Base-by-base conservation (phyloP, 495 filamentous ascomycete genomes). In the Apodospora peruviana region DNA sequence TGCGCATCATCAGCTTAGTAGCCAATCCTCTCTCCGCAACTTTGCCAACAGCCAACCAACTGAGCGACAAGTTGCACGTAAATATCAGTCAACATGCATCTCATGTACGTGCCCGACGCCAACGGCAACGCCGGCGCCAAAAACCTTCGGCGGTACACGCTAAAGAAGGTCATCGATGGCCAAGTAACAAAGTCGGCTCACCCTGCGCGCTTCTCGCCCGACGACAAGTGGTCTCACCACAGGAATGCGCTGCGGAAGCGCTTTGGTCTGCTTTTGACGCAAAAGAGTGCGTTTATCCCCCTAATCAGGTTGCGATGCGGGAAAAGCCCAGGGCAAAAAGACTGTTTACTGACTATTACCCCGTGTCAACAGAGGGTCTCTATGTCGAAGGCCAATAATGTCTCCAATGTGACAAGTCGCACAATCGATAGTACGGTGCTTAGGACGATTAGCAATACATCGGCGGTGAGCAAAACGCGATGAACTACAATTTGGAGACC, bases 201-300 rank as follows among this genome's bases (percentile, higher is more conserved):
- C 78, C 93, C 94, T 18, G 94, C 94, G 39, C 78, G 94, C 51
- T 98, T 96, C 77, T 93, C 88, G 29, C 93, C 93, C 50, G 93
- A 98, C 73, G 93, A 98, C 76, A 94, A 93, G 74, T 95, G 91
- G 74, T 96, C 91, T 55, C 82, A 89, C 53, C 90, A 98, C 72
- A 82, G 93, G 55, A 87, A 96, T 25, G 90, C 88, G 16, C 76
- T 98, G 51, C 95, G 96, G 81, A 87, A 84, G 76, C 81, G 93
- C 62, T 96, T 91, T 67, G 84, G 82, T 21, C 78, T 96, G 42
- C 78, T 96, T 37, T 72, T 95, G 66, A 90, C 84, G 35, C 88
- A 96, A 77, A 82, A 89, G 69, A 76, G 87, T 88, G 66, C 53
- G 84, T 76, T 16, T 40, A 34, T 34, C 20, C 14, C 20, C 41